Evolutionary conservation across 805 yeast genomes (phyloP).

Genomic region (Wickerhamomyces hampshirensis): DNA sequence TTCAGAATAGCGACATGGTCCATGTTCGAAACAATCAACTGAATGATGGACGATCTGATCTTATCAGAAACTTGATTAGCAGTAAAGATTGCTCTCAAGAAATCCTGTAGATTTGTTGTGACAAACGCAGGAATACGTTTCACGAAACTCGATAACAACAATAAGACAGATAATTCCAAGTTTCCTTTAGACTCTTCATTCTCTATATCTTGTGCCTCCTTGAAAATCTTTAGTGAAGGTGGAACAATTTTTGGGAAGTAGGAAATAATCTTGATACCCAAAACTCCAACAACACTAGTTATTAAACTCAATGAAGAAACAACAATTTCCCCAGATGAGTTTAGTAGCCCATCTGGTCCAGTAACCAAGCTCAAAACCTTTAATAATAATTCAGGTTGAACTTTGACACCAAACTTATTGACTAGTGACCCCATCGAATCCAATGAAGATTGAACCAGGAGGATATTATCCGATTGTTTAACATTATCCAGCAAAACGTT

Average conservation of each 20-base stretch:
- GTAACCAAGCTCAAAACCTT: slow-evolving; percentile 46
- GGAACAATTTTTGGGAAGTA: slow-evolving; percentile 81
- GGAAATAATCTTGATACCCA: slow-evolving; percentile 86
- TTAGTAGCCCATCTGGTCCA: slow-evolving; percentile 50
- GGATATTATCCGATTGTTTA: slow-evolving; percentile 26
- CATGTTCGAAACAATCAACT: slow-evolving; percentile 58
- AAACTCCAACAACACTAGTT: slow-evolving; percentile 59
- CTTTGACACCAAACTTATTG: slow-evolving; percentile 51
- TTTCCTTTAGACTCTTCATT: slow-evolving; percentile 27
- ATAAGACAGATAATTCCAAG: slow-evolving; percentile 65
- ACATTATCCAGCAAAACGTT: slow-evolving; percentile 43
- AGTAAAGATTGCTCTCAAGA: slow-evolving; percentile 52
- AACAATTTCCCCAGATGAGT: slow-evolving; percentile 52
- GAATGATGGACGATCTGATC: slow-evolving; percentile 58
- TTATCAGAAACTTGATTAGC: slow-evolving; percentile 55
- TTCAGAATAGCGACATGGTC: slow-evolving; percentile 60
- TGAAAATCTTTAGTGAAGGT: slow-evolving; percentile 60
- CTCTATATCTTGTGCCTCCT: slow-evolving; percentile 23
- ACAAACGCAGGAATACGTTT: slow-evolving; percentile 85
- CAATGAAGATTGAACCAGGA: slow-evolving; percentile 62
- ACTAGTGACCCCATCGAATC: slow-evolving; percentile 63
- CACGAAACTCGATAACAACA: slow-evolving; percentile 68
- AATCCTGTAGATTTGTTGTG: slow-evolving; percentile 58
- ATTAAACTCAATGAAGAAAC: slow-evolving; percentile 72
- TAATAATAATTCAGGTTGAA: slow-evolving; percentile 43